These are phyloP conservation scores for Bothriochloa decipiens DNA, from an alignment of 176 grass and related monocot genomes.

Conservation along the genomic window DNA sequence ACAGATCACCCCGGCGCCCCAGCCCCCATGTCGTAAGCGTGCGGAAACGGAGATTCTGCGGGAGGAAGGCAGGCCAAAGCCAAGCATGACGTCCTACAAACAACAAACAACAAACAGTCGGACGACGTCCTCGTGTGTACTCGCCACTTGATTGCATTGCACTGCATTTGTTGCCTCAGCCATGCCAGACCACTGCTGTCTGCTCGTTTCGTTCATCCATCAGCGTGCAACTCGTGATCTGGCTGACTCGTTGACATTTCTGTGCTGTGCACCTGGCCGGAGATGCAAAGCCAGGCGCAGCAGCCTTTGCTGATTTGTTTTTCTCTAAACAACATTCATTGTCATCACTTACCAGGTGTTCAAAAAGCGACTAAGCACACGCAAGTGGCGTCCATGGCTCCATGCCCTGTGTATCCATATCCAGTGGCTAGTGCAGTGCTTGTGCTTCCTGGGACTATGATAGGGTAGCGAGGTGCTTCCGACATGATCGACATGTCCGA, in stretches of 20 bases:
- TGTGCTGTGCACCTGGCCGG: background rate
- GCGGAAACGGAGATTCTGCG: conserved; percentile 11
- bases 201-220: background rate
- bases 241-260: background rate
- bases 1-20: no score
- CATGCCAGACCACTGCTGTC: background rate
- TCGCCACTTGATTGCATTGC: background rate
- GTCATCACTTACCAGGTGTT: background rate
- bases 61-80: background rate
- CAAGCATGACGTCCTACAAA: background rate
- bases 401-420: no score
- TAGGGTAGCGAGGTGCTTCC: background rate
- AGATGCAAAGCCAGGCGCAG: background rate
- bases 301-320: background rate
- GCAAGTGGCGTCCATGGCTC: no score
- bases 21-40: background rate
- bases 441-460: no score
- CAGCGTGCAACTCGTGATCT: background rate
- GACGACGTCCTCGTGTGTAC: background rate
- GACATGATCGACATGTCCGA: no score
- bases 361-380: background rate
- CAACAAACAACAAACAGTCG: background rate
- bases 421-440: no score
- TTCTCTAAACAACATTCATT: background rate
- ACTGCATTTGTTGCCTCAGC: background rate